These are phyloP conservation scores for Penicillium hordei DNA, from an alignment of 2,329 filamentous ascomycete species.

Conservation along the genomic window DNA sequence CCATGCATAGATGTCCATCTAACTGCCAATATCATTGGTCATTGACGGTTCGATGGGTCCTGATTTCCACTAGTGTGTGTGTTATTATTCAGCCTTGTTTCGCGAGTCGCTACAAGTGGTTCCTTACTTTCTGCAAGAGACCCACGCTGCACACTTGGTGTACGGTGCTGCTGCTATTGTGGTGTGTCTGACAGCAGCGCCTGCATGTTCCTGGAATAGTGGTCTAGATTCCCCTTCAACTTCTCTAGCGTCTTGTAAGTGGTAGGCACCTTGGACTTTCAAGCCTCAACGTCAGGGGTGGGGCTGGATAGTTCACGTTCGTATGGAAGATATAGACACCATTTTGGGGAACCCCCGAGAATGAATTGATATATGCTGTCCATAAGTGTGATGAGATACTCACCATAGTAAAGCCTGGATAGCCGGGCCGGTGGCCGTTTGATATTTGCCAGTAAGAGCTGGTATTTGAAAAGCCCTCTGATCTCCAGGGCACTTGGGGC, in stretches of 20 bases:
- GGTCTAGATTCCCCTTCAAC: slow-evolving; percentile 18
- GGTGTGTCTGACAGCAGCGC: slow-evolving; percentile 17
- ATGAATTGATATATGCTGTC: background rate
- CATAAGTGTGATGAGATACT: background rate
- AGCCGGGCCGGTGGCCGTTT: background rate
- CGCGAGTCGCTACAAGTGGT: background rate
- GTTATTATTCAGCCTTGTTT: background rate
- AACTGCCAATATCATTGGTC: background rate
- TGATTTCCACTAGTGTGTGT: background rate
- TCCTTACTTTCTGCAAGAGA: background rate
- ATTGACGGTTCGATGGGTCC: background rate
- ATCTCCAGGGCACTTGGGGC: background rate
- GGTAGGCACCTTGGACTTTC: slow-evolving; percentile 17
- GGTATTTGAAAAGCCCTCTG: background rate
- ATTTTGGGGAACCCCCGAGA: slow-evolving; percentile 22
- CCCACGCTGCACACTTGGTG: background rate
- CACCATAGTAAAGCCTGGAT: background rate
- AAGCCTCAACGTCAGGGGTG: slow-evolving; percentile 12
- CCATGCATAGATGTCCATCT: background rate
- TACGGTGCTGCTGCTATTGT: slow-evolving; percentile 8
- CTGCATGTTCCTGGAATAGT: slow-evolving; percentile 20
- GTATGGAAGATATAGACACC: slow-evolving; percentile 25
- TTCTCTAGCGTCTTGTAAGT: slow-evolving; percentile 18
- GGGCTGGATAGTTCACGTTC: slow-evolving; percentile 22
- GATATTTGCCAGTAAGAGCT: background rate